phyloP scores from a whole-genome alignment of 805 yeast species.

The Dipodascus geniculatus region DNA sequence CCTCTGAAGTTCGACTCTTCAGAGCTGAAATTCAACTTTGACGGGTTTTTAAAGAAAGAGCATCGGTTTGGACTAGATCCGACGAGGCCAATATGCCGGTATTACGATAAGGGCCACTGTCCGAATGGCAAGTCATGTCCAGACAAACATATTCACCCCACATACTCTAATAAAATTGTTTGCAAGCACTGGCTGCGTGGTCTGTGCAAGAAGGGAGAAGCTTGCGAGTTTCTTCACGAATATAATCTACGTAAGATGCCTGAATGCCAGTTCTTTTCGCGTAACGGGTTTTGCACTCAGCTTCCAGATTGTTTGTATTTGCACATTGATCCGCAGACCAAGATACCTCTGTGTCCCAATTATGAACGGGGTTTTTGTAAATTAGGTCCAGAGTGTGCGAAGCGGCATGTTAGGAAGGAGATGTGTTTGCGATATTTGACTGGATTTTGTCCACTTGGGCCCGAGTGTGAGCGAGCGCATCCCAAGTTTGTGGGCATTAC shows the following conservation, averaged over 20 bases:
- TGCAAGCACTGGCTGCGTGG: constrained; percentile 99
- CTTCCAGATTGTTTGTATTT: constrained; percentile 87
- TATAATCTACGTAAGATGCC: constrained; percentile 93
- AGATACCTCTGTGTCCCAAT: constrained; percentile 77
- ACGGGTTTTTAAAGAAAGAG: constrained; percentile 70
- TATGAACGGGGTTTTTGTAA: constrained; percentile 87
- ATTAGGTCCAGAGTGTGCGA: constrained; percentile 76
- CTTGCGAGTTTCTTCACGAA: constrained; percentile 93
- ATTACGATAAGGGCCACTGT: constrained; percentile 57
- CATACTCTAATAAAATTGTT: constrained; percentile 66
- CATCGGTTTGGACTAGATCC: constrained; percentile 78
- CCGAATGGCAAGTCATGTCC: constrained; percentile 82
- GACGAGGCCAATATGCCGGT: constrained; percentile 78
- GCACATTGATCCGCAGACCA: constrained; percentile 81
- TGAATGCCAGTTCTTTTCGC: constrained; percentile 79
- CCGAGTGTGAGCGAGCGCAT: constrained; percentile 66
- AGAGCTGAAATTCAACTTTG: constrained; percentile 51
- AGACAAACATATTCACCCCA: constrained; percentile 66
- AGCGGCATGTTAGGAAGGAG: constrained; percentile 65
- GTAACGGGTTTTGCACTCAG: constrained; percentile 60
- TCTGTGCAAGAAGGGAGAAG: constrained; percentile 89
- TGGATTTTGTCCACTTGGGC: constrained; percentile 91
- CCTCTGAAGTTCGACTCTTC: constrained; percentile 20
- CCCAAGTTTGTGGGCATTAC: constrained; percentile 47
- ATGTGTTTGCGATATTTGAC: constrained; percentile 71